A percentile compares a stretch with the other conserved stretches of the same genome.
Evolutionary conservation across 768 basidiomycete species (phyloP).

Genomic region (Chalciporus piperatus): DNA sequence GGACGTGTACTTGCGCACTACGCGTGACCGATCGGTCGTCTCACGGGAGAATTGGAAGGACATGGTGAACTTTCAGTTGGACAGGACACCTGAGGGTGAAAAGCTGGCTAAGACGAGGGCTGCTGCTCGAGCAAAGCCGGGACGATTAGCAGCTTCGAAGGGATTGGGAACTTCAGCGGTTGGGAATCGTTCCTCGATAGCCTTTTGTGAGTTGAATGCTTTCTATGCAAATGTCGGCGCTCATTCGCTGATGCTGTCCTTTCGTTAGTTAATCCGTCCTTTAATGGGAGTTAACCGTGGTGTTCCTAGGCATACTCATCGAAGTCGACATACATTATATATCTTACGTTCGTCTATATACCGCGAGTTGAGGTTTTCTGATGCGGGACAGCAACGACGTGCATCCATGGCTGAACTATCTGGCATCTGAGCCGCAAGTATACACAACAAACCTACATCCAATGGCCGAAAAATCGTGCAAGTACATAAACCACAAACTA

Average conservation of each 20-base stretch:
- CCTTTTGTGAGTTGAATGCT: constrained; percentile 22
- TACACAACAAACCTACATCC: background rate
- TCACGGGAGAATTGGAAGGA: constrained; percentile 46
- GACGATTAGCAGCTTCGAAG: background rate
- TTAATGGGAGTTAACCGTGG: constrained; percentile 11
- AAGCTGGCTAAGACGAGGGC: background rate
- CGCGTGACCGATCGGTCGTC: constrained; percentile 33
- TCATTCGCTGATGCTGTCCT: background rate
- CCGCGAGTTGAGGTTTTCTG: background rate
- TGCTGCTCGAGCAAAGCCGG: background rate
- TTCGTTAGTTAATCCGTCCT: constrained; percentile 24
- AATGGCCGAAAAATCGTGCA: background rate
- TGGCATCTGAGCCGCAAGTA: background rate
- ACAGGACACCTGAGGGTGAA: background rate
- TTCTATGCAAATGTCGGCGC: background rate
- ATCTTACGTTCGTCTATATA: constrained; percentile 1
- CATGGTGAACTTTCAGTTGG: constrained; percentile 45
- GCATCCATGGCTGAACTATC: background rate
- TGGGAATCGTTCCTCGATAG: constrained; percentile 4
- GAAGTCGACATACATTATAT: constrained; percentile 3
- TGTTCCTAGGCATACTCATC: background rate
- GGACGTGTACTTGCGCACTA: constrained; percentile 50
- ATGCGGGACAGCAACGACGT: background rate
- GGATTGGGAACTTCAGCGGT: constrained; percentile 2
- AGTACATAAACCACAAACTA: constrained; percentile 10